Evolutionary conservation across 345 rosid genomes (phyloP), one percentile per base, ranked within the genome.

Genomic region (Gossypium australe): DNA sequence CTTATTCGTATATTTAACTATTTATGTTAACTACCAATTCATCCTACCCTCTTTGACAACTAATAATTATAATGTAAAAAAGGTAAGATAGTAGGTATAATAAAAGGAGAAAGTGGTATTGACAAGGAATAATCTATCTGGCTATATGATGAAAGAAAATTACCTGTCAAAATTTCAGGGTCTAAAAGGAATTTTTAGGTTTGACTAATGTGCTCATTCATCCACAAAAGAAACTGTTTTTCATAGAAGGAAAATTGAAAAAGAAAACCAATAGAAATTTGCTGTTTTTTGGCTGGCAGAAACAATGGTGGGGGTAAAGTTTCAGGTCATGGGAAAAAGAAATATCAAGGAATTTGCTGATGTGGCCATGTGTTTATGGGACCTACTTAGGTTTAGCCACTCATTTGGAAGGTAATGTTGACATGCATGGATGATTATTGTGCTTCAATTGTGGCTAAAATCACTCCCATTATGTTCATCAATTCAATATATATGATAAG

Each of bases 211-310:
- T 52, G 11, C 1, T 11, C 2, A 48, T 48, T 22, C 38, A 22
- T 67, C 55, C 41, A 11, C 18, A 18, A 34, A 0, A 45, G 18
- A 7, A 3, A 12, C 13, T 24, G 3, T 24, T 48, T 34, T 16
- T 2, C 4, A 1, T 7, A 8, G 8, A 16, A 38, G 3, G 11
- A 16, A 63, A 38, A 56, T 18, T 8, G 49, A 45, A 0, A 29
- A 22, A 58, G 4, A 27, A 58, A 11, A 43, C 1, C 20, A 12
- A 49, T 25, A 14, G 58, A 17, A 47, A 45, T 45, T 73, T 45
- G 76, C 58, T 73, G 68, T 34, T 38, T 51, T 29, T 75, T 52
- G 77, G 77, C 71, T 75, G 77, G 77, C 77, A 65, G 1, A 51
- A 69, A 27, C 5, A 7, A 51, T 27, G 72, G 58, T 51, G 72